These are phyloP conservation scores for Polyplosphaeria fusca DNA, from an alignment of 495 filamentous ascomycete genomes.

Conservation along the genomic window DNA sequence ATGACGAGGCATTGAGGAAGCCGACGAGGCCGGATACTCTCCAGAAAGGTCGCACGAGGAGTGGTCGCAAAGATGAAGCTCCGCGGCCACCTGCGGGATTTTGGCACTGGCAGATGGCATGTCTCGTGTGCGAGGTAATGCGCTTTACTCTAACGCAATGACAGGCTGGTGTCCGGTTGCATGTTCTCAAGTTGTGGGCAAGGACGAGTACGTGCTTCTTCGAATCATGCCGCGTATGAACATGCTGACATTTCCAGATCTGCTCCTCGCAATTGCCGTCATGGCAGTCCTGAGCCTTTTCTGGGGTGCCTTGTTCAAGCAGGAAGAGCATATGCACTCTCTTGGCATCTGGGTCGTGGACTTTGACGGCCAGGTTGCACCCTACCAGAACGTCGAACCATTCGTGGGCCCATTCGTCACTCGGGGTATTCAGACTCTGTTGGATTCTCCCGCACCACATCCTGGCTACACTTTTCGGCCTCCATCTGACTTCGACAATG, in stretches of 20 bases:
- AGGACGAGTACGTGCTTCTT: slow-evolving; percentile 41
- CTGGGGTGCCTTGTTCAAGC: slow-evolving; percentile 57
- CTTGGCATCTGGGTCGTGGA: slow-evolving; percentile 63
- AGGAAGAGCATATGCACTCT: slow-evolving; percentile 47
- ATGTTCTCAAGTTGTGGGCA: slow-evolving; percentile 46
- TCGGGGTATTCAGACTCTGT: slow-evolving; percentile 33
- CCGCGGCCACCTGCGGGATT: slow-evolving; percentile 46
- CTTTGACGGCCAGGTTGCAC: slow-evolving; percentile 58
- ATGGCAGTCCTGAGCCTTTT: slow-evolving; percentile 56
- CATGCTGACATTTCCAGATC: slow-evolving; percentile 39
- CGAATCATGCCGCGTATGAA: neutral
- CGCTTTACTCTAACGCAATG: neutral
- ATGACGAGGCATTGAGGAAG: neutral
- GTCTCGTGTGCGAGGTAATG: neutral
- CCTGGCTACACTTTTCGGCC: slow-evolving; percentile 49
- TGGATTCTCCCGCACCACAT: slow-evolving; percentile 29
- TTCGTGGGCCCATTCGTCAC: slow-evolving; percentile 58
- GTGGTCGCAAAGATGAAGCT: slow-evolving; percentile 2
- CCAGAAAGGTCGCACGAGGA: slow-evolving; percentile 19
- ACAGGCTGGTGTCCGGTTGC: slow-evolving; percentile 43
- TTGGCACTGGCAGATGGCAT: slow-evolving; percentile 48
- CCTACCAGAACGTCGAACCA: slow-evolving; percentile 48
- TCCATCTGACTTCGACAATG: slow-evolving; percentile 55
- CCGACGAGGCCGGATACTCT: slow-evolving; percentile 8
- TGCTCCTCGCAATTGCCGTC: slow-evolving; percentile 55